Conservation (phyloP, 441 rosid species). For the Sinapis alba region DNA sequence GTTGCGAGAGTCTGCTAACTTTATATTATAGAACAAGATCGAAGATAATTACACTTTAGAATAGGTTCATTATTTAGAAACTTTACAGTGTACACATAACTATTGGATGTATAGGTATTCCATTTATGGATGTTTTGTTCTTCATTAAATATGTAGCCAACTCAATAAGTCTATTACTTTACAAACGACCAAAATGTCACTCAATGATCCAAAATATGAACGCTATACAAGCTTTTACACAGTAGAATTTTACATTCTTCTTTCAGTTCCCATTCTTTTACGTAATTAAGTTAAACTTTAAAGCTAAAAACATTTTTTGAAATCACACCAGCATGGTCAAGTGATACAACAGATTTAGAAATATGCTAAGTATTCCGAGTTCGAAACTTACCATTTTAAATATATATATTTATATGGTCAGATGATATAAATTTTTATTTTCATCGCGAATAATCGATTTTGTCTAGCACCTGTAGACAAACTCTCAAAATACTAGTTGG, state of each 20-base stretch:
- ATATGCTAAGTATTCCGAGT: too few relatives aligned
- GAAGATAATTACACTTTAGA: not conserved
- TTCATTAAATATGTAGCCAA: conserved; percentile 18
- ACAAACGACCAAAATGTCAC: conserved; percentile 13
- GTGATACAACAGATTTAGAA: too few relatives aligned
- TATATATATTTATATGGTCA: too few relatives aligned
- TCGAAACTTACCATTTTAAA: too few relatives aligned
- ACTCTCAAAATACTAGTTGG: too few relatives aligned
- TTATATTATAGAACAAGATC: not conserved
- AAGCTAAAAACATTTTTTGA: not conserved
- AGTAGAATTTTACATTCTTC: not conserved
- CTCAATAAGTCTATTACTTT: conserved; percentile 2
- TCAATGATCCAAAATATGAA: conserved; percentile 9
- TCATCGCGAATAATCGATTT: too few relatives aligned
- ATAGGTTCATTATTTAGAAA: not conserved
- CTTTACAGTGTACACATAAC: not conserved
- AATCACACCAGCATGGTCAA: too few relatives aligned
- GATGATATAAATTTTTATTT: too few relatives aligned
- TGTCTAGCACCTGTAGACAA: too few relatives aligned
- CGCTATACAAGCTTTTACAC: not conserved
- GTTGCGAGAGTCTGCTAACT: not conserved
- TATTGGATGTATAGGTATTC: not conserved
- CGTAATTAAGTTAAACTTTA: not conserved
- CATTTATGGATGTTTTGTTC: conserved; percentile 2
- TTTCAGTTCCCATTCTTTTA: not conserved